Conservation (phyloP, 768 basidiomycete species). For the Lactarius sp. region DNA sequence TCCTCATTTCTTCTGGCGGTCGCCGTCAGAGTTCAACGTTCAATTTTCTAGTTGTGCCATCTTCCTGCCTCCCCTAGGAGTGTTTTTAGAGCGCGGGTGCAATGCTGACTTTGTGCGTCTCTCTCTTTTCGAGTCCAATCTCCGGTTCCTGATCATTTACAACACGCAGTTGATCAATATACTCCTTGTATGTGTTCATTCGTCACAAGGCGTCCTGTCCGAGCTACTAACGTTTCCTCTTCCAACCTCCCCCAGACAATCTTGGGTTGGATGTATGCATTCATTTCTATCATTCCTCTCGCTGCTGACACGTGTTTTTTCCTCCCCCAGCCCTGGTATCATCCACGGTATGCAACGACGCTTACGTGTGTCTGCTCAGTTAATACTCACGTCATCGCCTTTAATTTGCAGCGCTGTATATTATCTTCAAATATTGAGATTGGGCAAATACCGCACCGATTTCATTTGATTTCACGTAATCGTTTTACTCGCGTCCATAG, state of each 20-base stretch:
- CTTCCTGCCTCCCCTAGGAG: constrained; percentile 76
- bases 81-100: constrained; percentile 87
- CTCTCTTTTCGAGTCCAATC: background rate
- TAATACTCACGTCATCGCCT: background rate
- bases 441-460: background rate
- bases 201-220: background rate
- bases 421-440: constrained; percentile 68
- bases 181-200: constrained; percentile 41
- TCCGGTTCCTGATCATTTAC: background rate
- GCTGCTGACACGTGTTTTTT: constrained; percentile 20
- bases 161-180: constrained; percentile 58
- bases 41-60: constrained; percentile 51
- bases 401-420: constrained; percentile 58
- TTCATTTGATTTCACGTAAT: constrained; percentile 2
- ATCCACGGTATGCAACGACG: constrained; percentile 48
- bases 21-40: background rate
- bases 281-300: background rate
- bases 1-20: background rate
- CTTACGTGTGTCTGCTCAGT: constrained; percentile 21
- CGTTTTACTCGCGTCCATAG: background rate
- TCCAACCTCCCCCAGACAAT: constrained; percentile 40
- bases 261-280: constrained; percentile 69
- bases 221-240: background rate
- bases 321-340: constrained; percentile 57
- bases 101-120: constrained; percentile 62